Evolutionary conservation across 2,329 filamentous ascomycete species (phyloP), one percentile per base, ranked within the genome.

Genomic region (Penicillium sclerotiorum): DNA sequence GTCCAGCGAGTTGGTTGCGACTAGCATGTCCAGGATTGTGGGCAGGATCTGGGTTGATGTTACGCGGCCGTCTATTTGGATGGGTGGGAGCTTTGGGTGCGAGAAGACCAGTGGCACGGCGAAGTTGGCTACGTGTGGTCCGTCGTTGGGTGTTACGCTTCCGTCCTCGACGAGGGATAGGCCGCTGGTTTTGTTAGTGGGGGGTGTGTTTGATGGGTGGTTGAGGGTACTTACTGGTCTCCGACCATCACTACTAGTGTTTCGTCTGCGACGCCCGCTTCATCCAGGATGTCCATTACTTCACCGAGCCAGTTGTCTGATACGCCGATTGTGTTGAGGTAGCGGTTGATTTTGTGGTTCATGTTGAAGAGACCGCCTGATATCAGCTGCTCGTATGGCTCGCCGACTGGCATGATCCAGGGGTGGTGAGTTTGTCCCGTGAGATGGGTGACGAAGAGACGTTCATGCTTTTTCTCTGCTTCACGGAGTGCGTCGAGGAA

Each of bases 11-110:
- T 65, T 62, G 6, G 73, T 72, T 45, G 70, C 65, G 18, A 73
- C 59, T 7, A 77, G 63, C 1, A 77, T 67, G 54, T 78, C 75
- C 12, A 78, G 68, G 36, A 77, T 68, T 2, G 74, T 77, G 2
- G 75, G 75, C 5, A 78, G 47, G 46, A 77, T 75, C 25, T 73
- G 69, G 39, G 60, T 54, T 4, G 59, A 60, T 5, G 53, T 52
- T 15, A 59, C 54, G 8, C 57, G 59, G 22, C 48, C 50, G 41
- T 59, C 52, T 25, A 59, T 46, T n/a, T 57, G 53, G 25, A 61
- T 56, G 13, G 52, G 58, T 1, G 59, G 59, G n/a, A 61, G 50
- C 15, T 55, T 45, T 5, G 58, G 58, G 33, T 61, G 59, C 21
- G 59, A 51, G 49, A 61, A 60, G n/a, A 60, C 48, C 5, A 61